Evolutionary conservation across 108 stramenopile species (phyloP), one percentile per base, ranked within the genome.

Genomic region (Licmophora abbreviata): DNA sequence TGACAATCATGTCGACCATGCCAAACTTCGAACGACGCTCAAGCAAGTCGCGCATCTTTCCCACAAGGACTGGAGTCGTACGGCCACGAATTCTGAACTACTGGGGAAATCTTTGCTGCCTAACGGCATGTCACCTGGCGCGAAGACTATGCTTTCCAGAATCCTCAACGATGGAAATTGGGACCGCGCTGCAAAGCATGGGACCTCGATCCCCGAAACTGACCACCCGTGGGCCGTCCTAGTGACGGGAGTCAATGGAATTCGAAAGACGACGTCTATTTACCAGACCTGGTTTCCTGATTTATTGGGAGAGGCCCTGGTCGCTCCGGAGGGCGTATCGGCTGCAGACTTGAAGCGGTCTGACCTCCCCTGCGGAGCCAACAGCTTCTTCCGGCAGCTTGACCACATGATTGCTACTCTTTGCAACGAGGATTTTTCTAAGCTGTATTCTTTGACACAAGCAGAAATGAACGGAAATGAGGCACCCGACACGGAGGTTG

Each of bases 231-330:
- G 86, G 85, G 85, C 80, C 21, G 87, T 93, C 7, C 61, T 93
- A 6, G 91, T 93, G 24, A 93, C 91, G 5, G 91, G 91, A 7
- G 75, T 88, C 7, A 93, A 93, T 55, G 91, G 91, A 1, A 88
- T 93, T 40, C 76, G 91, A 11, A 88, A 93, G 52, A 83, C 91
- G 2, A 87, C 87, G 0, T 76, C 81, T 15, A 63, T 93, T 41
- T 81, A 93, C 59, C 80, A 88, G 54, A 78, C 82, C 18, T 88
- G 87, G 91, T 86, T 86, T 56, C 26, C 57, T 11, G 23, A 79
- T 17, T 44, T 79, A 11, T 61, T 93, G 29, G 29, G 50, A 11
- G 87, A 84, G 52, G 82, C 91, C 18, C 42, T 93, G 58, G 66
- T 72, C 3, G 17, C 37, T 38, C 77, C 81, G 25, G 1, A 38